Evolutionary conservation across 2,329 filamentous ascomycete genomes (phyloP), one percentile per base, ranked within the genome.

Genomic region (Mycogone perniciosa): DNA sequence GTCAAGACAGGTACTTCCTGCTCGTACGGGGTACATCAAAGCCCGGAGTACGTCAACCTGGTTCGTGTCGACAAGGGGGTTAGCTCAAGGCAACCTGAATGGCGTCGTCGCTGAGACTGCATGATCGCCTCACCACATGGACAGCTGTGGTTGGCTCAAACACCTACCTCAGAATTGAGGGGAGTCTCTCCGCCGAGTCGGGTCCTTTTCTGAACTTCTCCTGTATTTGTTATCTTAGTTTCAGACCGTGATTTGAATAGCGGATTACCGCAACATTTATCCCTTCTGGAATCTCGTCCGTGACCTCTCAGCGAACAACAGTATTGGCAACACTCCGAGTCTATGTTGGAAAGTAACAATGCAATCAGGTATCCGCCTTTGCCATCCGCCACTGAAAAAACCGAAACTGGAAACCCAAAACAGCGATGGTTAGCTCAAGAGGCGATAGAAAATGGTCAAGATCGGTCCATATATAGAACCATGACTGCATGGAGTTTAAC

Each of bases 401-500:
- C 4, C 35, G 35, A 38, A 2, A 38, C 35, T n/a, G 20, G 20
- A 7, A 20, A 38, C 6, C 11, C 35, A 38, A 20, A 7, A n/a
- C 35, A 11, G 4, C 11, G 20, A 38, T 38, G 35, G 35, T 20
- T 38, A 20, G 20, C 10, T 38, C 35, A 9, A 38, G 6, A 11
- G 35, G 20, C 9, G 35, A n/a, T n/a, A 38, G 35, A 38, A 38
- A 38, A 6, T n/a, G 11, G 7, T 6, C 35, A 38, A 38, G 35
- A 38, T n/a, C 11, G 35, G 11, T n/a, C 35, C n/a, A n/a, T 6
- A n/a, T 38, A 38, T 38, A 7, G 35, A 6, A 43, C 43, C 27
- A 13, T 46, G 31, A 43, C 48, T 34, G 48, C 48, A 35, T 51
- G 48, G 48, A 43, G 48, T 11, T 51, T 51, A 26, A 51, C 48